phyloP scores from a whole-genome alignment of 768 basidiomycete genomes.

The Tylopilus sp. region DNA sequence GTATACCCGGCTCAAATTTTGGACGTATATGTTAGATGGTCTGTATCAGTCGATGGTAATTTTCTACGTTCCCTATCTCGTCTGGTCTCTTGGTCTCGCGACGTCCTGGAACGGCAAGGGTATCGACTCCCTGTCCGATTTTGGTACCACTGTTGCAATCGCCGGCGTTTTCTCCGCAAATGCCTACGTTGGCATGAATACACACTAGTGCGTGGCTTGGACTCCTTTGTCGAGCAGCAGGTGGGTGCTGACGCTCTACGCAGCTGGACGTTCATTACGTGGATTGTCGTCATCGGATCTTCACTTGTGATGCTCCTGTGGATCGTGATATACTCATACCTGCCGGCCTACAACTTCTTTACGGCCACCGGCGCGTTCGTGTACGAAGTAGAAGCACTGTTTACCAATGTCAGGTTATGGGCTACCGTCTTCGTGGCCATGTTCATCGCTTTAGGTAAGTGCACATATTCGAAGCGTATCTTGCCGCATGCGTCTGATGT shows the following conservation, averaged over 20 bases:
- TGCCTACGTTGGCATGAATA: conserved; percentile 85
- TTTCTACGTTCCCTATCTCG: conserved; percentile 81
- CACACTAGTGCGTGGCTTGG: conserved; percentile 68
- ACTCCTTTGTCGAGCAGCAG: conserved; percentile 4
- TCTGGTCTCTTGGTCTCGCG: conserved; percentile 62
- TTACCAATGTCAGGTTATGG: conserved; percentile 83
- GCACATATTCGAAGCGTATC: not conserved
- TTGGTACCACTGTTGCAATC: conserved; percentile 89
- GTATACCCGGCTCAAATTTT: conserved; percentile 89
- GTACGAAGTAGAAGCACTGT: conserved; percentile 70
- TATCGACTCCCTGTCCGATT: conserved; percentile 78
- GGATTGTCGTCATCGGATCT: conserved; percentile 77
- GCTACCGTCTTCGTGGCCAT: conserved; percentile 67
- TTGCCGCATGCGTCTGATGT: conserved; percentile 14
- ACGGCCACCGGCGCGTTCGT: conserved; percentile 70
- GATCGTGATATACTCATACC: conserved; percentile 85
- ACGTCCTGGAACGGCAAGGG: conserved; percentile 76
- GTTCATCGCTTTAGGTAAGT: conserved; percentile 66
- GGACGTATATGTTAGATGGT: conserved; percentile 93
- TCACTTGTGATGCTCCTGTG: conserved; percentile 81
- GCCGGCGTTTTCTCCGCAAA: conserved; percentile 88
- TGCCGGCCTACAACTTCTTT: conserved; percentile 68
- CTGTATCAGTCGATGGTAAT: conserved; percentile 88
- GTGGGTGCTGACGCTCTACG: conserved; percentile 5
- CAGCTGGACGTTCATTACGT: conserved; percentile 84